Percentiles rank a stretch among this genome's conserved stretches.
Conservation (phyloP, 2,329 filamentous ascomycete species). For the Colletotrichum australisinense region DNA sequence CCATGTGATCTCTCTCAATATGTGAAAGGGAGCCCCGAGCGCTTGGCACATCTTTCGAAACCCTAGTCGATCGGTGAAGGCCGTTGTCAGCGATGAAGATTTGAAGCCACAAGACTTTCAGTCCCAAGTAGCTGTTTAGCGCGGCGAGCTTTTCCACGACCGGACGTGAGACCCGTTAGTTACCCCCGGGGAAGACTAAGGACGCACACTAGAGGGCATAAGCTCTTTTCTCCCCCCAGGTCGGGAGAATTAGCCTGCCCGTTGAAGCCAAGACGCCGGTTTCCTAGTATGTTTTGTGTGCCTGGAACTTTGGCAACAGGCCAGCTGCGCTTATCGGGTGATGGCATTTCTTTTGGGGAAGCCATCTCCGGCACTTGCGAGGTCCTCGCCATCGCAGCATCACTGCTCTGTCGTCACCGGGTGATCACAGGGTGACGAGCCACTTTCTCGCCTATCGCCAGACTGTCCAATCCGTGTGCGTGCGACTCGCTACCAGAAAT, state of each 20-base stretch:
- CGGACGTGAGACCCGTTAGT: constrained; percentile 1
- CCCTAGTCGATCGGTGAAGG: constrained; percentile 4
- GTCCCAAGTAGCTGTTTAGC: constrained; percentile 20
- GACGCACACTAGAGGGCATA: not conserved
- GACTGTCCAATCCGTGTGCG: not conserved
- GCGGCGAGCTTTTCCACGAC: not conserved
- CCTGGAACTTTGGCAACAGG: not conserved
- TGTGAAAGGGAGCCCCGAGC: not conserved
- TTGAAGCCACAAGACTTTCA: not conserved
- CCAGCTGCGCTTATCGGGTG: constrained; percentile 11
- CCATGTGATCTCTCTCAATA: not conserved
- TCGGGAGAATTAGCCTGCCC: not conserved
- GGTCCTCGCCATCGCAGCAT: no score
- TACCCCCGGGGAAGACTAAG: not conserved
- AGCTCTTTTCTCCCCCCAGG: not conserved
- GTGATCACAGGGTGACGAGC: constrained; percentile 10
- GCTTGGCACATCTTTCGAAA: not conserved
- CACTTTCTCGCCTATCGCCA: constrained; percentile 1
- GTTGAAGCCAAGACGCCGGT: not conserved
- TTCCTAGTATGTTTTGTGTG: not conserved
- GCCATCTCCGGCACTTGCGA: constrained; percentile 18
- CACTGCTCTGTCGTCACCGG: not conserved
- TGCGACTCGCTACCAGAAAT: constrained; percentile 9
- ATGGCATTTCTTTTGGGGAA: constrained; percentile 18
- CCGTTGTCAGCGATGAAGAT: constrained; percentile 3